Base-by-base conservation (phyloP, 176 grass and related monocot genomes). In the Aegilops longissima region DNA sequence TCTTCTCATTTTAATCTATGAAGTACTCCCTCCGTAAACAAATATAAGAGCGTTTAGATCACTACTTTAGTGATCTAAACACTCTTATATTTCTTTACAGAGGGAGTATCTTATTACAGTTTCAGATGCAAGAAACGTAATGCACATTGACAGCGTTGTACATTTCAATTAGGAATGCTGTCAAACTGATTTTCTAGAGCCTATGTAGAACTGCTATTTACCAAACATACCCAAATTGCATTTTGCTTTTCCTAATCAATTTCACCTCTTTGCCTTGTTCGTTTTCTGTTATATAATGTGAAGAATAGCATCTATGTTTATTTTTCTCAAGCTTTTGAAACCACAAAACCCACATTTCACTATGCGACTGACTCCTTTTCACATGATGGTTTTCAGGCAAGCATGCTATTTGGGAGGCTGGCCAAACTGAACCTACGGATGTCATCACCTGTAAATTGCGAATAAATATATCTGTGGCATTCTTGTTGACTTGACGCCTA, bases 381-480 rank as follows among this genome's bases (percentile, higher is more conserved):
- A 45, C 78, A 13, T 65, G 33, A 33, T 79, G 11, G 34, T 90
- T 83, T 77, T 36, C 69, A 87, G 83, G 85, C 80, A 20, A 87
- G 3, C 21, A 66, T 16, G 44, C 74, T 84, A 65, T 35, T 67
- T 87, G 33, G 56, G 23, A 75, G 42, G 72, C 23, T 75, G 40
- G 40, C 23, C 23, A 29, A 74, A 75, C 72, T 75, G 40, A 79
- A 80, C 27, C 35, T 61, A 56, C 65, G 74, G 68, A 80, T 61
- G 34, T 36, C 81, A 84, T 84, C 3, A 8, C 42, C 80, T 36
- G 59, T 67, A 76, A 76, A 47, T 76, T 42, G 75, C 18, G 6
- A 82, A 83, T 24, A 80, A 85, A 84, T 16, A 27, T 65, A 72
- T 77, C 47, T 49, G 40, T 64, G 66, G 18, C 52, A 64, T 72